A percentile compares a stretch with the other conserved stretches of the same genome.
Evolutionary conservation across 176 grass and related monocot genomes (phyloP).

Genomic region (Echinochloa phyllopogon): DNA sequence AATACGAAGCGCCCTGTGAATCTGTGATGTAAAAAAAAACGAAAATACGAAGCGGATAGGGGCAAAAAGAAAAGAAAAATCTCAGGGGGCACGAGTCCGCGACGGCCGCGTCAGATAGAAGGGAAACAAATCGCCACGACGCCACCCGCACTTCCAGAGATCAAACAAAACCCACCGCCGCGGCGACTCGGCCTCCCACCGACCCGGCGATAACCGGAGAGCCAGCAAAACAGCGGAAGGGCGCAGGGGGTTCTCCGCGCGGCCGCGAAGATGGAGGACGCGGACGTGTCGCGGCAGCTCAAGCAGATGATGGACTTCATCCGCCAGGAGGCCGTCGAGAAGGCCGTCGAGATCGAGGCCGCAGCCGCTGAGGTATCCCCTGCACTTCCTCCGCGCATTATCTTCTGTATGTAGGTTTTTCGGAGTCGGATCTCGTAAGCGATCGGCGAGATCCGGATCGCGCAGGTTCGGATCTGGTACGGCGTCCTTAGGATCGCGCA

Average conservation of each 20-base stretch:
- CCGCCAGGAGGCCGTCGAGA: slow-evolving; percentile 71
- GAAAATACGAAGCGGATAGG: neutral
- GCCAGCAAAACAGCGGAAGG: neutral
- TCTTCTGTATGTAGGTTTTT: neutral
- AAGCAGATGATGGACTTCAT: slow-evolving; percentile 77
- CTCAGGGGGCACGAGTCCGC: neutral
- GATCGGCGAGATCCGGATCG: slow-evolving; percentile 30
- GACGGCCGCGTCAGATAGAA: neutral
- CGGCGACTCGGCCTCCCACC: slow-evolving; percentile 5
- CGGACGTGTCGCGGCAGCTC: slow-evolving; percentile 60
- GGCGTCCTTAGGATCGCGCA: neutral
- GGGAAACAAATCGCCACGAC: slow-evolving; percentile 37
- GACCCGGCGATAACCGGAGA: slow-evolving; percentile 37
- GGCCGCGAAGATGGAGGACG: slow-evolving; percentile 66
- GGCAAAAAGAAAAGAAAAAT: neutral
- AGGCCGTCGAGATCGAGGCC: slow-evolving; percentile 74
- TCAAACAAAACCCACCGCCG: slow-evolving; percentile 20
- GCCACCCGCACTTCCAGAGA: neutral
- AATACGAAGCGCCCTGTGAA: neutral
- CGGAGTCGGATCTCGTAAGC: neutral
- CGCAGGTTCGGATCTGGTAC: slow-evolving; percentile 36
- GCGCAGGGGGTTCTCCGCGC: neutral
- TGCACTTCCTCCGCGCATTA: neutral
- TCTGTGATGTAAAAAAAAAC: no score
- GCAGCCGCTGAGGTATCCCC: slow-evolving; percentile 67